phyloP scores from a whole-genome alignment of 768 basidiomycete genomes.

The Suillus spraguei region DNA sequence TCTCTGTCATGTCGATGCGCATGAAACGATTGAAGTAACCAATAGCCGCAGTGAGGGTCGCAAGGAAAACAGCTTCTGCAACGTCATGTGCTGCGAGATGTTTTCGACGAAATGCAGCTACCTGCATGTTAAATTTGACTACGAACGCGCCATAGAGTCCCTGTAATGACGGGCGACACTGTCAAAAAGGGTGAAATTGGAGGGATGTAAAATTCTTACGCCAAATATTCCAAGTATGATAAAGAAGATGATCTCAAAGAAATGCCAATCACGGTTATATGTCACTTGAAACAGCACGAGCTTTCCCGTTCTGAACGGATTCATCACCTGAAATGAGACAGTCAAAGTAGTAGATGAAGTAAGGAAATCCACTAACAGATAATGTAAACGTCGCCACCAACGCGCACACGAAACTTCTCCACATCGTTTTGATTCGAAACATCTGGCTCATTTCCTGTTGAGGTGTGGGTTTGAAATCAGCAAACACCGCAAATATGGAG shows the following conservation, averaged over 20 bases:
- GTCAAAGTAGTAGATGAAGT: conserved; percentile 17
- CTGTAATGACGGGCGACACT: conserved; percentile 40
- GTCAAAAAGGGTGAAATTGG: conserved; percentile 13
- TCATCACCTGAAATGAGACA: conserved; percentile 74
- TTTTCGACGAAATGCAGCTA: conserved; percentile 92
- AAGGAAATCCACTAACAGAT: conserved; percentile 61
- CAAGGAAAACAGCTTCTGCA: conserved; percentile 86
- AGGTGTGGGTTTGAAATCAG: conserved; percentile 7
- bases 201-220: conserved; percentile 44
- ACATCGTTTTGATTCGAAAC: conserved; percentile 98
- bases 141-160: conserved; percentile 97
- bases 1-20: conserved; percentile 97
- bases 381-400: conserved; percentile 95
- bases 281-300: conserved; percentile 98
- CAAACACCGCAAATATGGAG: neutral
- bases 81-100: conserved; percentile 83
- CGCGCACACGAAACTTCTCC: conserved; percentile 97
- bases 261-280: conserved; percentile 98
- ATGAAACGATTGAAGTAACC: conserved; percentile 95
- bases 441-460: conserved; percentile 95
- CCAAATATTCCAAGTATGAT: conserved; percentile 95
- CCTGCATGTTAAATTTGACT: conserved; percentile 95
- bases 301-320: conserved; percentile 97
- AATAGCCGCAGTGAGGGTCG: conserved; percentile 86
- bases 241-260: conserved; percentile 98